Evolutionary conservation across 352 stramenopile genomes (phyloP).

Genomic region (Blastocystis sp.): DNA sequence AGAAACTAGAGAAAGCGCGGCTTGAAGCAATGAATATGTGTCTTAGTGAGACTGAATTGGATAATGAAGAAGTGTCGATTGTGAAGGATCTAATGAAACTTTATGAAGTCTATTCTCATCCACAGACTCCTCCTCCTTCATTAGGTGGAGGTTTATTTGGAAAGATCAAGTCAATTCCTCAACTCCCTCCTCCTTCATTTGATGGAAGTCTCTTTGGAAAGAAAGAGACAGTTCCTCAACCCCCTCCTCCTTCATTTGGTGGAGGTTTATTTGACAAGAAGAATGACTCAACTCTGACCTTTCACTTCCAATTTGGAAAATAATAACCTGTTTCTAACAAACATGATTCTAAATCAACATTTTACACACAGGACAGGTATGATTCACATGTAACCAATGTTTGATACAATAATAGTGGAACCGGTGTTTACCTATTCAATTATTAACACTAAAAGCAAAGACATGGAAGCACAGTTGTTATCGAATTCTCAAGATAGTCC

Average conservation of each 20-base stretch:
- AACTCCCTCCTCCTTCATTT: constrained; percentile 1
- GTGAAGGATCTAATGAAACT: background rate
- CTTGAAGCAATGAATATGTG: too few relatives aligned
- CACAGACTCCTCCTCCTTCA: background rate
- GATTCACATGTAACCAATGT: constrained; percentile 34
- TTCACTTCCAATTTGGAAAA: background rate
- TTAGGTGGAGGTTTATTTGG: background rate
- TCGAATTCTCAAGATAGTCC: constrained; percentile 13
- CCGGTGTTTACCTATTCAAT: background rate
- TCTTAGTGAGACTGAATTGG: background rate
- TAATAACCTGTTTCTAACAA: background rate
- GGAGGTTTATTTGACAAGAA: background rate
- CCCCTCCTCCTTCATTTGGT: background rate
- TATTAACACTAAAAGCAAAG: background rate
- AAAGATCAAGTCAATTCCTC: background rate
- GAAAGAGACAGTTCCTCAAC: background rate
- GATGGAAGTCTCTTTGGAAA: background rate
- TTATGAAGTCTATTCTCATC: background rate
- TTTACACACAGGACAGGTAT: constrained; percentile 48
- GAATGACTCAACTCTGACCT: background rate
- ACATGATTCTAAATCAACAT: constrained; percentile 13
- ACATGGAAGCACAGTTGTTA: constrained; percentile 27
- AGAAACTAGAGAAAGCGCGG: too few relatives aligned
- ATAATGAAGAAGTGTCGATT: background rate
- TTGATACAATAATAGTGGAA: constrained; percentile 36